These are phyloP conservation scores for Phaeosphaeriaceae sp. DNA, from an alignment of 2,329 filamentous ascomycete genomes.

Conservation along the genomic window DNA sequence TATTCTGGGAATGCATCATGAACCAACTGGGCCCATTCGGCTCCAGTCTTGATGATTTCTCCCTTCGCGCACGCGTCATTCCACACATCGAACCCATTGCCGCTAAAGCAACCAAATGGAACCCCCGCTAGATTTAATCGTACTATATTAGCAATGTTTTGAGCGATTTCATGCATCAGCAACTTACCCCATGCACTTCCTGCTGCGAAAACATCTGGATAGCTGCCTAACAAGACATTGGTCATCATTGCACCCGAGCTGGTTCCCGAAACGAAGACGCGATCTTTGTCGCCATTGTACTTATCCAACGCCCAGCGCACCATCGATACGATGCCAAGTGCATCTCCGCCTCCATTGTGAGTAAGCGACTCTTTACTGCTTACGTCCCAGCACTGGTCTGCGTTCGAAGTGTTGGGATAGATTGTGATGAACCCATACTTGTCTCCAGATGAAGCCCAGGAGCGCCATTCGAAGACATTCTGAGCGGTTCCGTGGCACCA, in stretches of 20 bases:
- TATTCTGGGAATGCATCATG: conserved; percentile 40
- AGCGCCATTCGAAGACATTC: conserved; percentile 34
- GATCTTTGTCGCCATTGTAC: conserved; percentile 35
- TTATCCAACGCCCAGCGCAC: conserved; percentile 38
- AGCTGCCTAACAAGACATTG: conserved; percentile 41
- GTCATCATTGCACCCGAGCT: conserved; percentile 48
- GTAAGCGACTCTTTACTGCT: conserved; percentile 41
- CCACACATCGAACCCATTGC: conserved; percentile 40
- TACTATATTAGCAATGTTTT: too few relatives aligned
- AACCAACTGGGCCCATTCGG: conserved; percentile 40
- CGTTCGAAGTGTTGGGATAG: conserved; percentile 40
- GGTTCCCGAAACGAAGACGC: conserved; percentile 44
- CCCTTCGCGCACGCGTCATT: conserved; percentile 41
- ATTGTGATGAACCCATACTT: conserved; percentile 45
- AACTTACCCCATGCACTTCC: conserved; percentile 33
- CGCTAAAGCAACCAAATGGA: conserved; percentile 46
- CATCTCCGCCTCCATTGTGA: conserved; percentile 43
- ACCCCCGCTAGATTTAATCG: conserved; percentile 31
- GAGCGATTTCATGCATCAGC: too few relatives aligned
- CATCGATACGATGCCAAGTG: conserved; percentile 42
- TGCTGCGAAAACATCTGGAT: conserved; percentile 44
- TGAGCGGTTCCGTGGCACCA: conserved; percentile 44
- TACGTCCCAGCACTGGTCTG: conserved; percentile 46
- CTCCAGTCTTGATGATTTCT: conserved; percentile 38
- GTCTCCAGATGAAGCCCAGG: conserved; percentile 39